Evolutionary conservation across 495 filamentous ascomycete species (phyloP), one percentile per base, ranked within the genome.

Genomic region (Aspergillus affinis): DNA sequence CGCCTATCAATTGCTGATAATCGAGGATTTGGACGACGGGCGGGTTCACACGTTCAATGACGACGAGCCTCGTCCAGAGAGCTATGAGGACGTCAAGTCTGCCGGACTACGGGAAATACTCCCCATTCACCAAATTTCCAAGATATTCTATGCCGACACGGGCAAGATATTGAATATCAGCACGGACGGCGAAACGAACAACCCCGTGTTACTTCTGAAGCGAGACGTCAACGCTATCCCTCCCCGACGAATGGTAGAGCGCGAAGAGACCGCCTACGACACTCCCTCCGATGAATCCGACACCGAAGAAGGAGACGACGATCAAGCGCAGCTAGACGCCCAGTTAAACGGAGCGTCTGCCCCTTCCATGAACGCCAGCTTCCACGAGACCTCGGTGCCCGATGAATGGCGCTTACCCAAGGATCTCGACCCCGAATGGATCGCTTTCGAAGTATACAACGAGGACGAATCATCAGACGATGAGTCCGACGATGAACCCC

Each of bases 81-180:
- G 72, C 0, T 96, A 85, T 63, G 90, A 91, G 62, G 91, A 87
- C 30, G 78, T 97, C 20, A 55, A 72, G 8, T 69, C 74, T 26
- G 93, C 94, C 21, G 95, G 95, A 6, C 86, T 98, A 19, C 80
- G 92, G 30, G 90, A 96, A 64, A 81, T 86, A 27, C 79, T 99
- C 6, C 94, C 95, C 0, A 87, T 99, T 32, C 88, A 95, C 69
- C 88, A 98, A 65, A 85, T 98, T 10, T 90, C 91, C 21, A 98
- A 95, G 65, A 94, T 99, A 23, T 98, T 99, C 72, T 99, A 98
- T 64, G 93, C 94, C 15, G 91, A 97, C 64, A 97, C 94, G 4
- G 93, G 95, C 23, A 90, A 89, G 68, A 93, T 99, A 18, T 82
- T 99, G 36, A 96, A 95, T 58, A 97, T 98, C 58, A 88, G 86